Conservation (phyloP, 805 yeast genomes). For the Candida pseudoglaebosa region DNA sequence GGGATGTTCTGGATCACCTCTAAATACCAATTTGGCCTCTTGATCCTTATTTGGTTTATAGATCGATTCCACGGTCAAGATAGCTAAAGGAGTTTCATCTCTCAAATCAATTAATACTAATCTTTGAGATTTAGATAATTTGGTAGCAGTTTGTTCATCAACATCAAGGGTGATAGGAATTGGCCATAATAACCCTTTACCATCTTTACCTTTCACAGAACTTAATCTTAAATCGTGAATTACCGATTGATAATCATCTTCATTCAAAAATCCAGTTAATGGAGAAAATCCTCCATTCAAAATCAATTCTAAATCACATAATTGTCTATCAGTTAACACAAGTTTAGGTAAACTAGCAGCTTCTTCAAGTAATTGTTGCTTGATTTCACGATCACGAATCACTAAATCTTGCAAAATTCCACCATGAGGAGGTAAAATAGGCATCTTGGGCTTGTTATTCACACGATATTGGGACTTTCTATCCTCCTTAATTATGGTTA, state of each 20-base stretch:
- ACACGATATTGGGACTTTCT: conserved; percentile 3
- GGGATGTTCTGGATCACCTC: conserved; percentile 98
- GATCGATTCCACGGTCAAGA: conserved; percentile 72
- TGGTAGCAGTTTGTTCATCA: conserved; percentile 39
- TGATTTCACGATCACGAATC: conserved; percentile 69
- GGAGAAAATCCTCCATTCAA: conserved; percentile 95
- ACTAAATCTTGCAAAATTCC: conserved; percentile 83
- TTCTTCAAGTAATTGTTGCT: conserved; percentile 54
- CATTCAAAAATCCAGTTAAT: conserved; percentile 59
- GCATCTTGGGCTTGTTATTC: too few relatives aligned
- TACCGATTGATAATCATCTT: conserved; percentile 66
- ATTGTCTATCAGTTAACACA: conserved; percentile 75
- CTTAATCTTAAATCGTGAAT: conserved; percentile 67
- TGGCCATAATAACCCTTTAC: conserved; percentile 76
- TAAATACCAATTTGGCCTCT: conserved; percentile 84
- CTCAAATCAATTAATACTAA: conserved; percentile 76
- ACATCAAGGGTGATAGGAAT: conserved; percentile 92
- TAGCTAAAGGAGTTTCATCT: conserved; percentile 74
- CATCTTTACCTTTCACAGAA: conserved; percentile 31
- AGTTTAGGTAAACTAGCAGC: conserved; percentile 38
- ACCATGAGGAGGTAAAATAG: conserved; percentile 79
- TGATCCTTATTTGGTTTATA: conserved; percentile 74
- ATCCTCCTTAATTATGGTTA: background rate
- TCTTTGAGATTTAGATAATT: conserved; percentile 52
- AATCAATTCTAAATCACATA: conserved; percentile 90